Conservation (phyloP, 2,329 filamentous ascomycete species). For the Fonsecaea erecta region DNA sequence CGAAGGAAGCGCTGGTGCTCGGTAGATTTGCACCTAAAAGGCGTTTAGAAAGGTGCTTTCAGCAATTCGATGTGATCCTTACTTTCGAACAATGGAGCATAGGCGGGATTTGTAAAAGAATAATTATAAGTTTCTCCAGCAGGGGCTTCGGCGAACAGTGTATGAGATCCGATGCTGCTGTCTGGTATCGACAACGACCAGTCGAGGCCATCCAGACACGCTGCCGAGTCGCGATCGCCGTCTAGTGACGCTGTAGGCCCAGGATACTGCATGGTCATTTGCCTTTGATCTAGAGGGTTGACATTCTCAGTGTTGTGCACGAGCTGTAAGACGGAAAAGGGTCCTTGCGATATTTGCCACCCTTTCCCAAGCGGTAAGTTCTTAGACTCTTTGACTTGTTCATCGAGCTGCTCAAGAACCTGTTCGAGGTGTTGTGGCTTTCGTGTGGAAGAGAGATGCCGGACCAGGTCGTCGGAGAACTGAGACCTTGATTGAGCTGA, state of each 20-base stretch:
- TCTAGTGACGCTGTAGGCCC: background rate
- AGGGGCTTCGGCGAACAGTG: background rate
- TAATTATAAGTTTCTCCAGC: background rate
- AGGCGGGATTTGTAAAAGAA: background rate
- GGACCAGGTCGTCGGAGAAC: slow-evolving; percentile 15
- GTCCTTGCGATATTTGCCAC: slow-evolving; percentile 10
- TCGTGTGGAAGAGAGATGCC: slow-evolving; percentile 2
- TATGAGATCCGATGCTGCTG: background rate
- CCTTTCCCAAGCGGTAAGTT: background rate
- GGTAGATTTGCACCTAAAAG: background rate
- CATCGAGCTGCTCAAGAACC: slow-evolving; percentile 10
- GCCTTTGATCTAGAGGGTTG: background rate
- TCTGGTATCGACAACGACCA: slow-evolving; percentile 8
- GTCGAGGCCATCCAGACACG: slow-evolving; percentile 3
- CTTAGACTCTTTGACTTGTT: background rate
- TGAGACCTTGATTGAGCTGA: slow-evolving; percentile 5
- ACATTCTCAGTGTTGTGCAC: background rate
- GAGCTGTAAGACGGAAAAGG: slow-evolving; percentile 11
- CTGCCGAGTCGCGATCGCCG: background rate
- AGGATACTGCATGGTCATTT: background rate
- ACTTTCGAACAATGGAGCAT: background rate
- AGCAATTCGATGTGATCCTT: background rate
- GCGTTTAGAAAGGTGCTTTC: background rate
- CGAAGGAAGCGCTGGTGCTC: background rate
- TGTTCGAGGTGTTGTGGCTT: slow-evolving; percentile 6